Percentiles rank a stretch among this genome's conserved stretches.
Evolutionary conservation across 164 flowering plant species (phyloP).

Genomic region (Cinnamomum micranthum): DNA sequence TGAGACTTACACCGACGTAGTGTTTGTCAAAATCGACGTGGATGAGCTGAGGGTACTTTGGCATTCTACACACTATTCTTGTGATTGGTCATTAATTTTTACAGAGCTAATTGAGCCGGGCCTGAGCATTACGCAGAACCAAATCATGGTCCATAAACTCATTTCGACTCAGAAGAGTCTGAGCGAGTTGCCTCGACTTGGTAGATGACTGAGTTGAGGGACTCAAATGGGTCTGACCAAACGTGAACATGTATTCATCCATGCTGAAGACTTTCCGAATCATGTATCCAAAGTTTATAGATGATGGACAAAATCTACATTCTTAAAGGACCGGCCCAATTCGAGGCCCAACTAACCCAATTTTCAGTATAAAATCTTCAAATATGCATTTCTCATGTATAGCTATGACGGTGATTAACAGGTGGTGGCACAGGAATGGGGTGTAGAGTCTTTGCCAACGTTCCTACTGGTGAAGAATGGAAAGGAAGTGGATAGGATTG

Average conservation of each 20-base stretch:
- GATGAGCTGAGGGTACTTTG: constrained; percentile 58
- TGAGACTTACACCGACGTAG: constrained; percentile 46
- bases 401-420: constrained; percentile 8
- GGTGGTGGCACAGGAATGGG: constrained; percentile 62
- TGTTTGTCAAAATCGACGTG: constrained; percentile 72
- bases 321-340: not conserved
- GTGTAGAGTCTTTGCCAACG: constrained; percentile 79
- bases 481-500: constrained; percentile 61
- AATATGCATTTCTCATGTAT: not conserved
- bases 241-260: not conserved
- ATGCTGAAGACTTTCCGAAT: not conserved
- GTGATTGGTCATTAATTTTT: not conserved
- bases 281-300: not conserved
- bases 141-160: not conserved
- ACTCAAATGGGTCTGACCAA: not conserved
- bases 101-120: not conserved
- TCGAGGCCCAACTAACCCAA: not conserved
- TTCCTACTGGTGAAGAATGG: constrained; percentile 71
- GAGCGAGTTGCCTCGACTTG: not conserved
- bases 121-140: not conserved
- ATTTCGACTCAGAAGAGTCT: not conserved
- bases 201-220: not conserved
- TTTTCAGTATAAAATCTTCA: not conserved
- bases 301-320: not conserved
- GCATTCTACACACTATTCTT: not conserved